Evolutionary conservation across 768 basidiomycete species (phyloP).

Genomic region (Lanmaoa rubissima): DNA sequence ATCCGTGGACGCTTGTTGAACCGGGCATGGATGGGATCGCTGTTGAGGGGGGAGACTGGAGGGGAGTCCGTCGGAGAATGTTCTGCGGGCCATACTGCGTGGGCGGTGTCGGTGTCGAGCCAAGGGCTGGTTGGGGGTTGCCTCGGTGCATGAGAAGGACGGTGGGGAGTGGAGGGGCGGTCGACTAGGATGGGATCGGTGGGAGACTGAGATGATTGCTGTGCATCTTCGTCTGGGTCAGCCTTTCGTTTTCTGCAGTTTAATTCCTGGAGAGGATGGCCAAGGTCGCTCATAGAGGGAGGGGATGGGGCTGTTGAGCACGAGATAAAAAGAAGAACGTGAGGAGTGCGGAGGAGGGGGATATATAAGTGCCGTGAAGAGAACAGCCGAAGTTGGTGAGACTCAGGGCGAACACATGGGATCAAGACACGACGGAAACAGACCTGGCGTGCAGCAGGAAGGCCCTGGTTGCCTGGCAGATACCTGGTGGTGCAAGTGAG

Average conservation of each 20-base stretch:
- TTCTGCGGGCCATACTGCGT: slow-evolving; percentile 41
- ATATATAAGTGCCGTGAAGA: slow-evolving; percentile 34
- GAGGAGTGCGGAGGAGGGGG: slow-evolving; percentile 11
- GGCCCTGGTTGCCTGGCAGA: slow-evolving; percentile 32
- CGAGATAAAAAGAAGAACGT: slow-evolving; percentile 16
- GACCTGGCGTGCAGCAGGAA: slow-evolving; percentile 11
- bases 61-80: slow-evolving; percentile 32
- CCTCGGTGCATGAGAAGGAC: slow-evolving; percentile 37
- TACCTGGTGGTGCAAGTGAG: slow-evolving; percentile 24
- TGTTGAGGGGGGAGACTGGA: slow-evolving; percentile 42
- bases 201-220: slow-evolving; percentile 24
- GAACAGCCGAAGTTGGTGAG: slow-evolving; percentile 24
- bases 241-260: slow-evolving; percentile 71
- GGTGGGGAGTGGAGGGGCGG: slow-evolving; percentile 28
- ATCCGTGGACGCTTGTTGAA: slow-evolving; percentile 33
- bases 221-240: slow-evolving; percentile 45
- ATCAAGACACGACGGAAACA: slow-evolving; percentile 27
- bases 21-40: slow-evolving; percentile 22
- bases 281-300: slow-evolving; percentile 59
- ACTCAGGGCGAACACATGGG: slow-evolving; percentile 36
- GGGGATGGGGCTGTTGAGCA: slow-evolving; percentile 12
- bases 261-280: slow-evolving; percentile 47
- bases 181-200: slow-evolving; percentile 37
- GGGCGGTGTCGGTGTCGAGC: slow-evolving; percentile 30
- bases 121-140: slow-evolving; percentile 37